These are phyloP conservation scores for Akebia trifoliata DNA, from an alignment of 164 flowering plant genomes.

Conservation along the genomic window DNA sequence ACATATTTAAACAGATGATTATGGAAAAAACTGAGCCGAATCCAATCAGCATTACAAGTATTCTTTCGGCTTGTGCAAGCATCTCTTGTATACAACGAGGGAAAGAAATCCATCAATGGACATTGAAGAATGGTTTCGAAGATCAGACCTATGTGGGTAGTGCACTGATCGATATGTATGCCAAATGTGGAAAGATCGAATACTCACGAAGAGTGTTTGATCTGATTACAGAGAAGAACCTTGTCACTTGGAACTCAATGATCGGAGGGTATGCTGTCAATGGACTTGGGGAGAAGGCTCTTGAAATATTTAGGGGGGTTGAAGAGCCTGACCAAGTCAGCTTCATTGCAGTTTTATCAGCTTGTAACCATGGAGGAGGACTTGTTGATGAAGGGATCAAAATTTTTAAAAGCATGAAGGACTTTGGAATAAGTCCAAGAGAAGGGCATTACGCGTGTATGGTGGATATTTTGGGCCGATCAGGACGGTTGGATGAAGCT, in stretches of 20 bases:
- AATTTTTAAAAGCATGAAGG: slow-evolving; percentile 28
- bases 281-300: slow-evolving; percentile 26
- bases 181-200: slow-evolving; percentile 24
- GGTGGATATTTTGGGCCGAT: slow-evolving; percentile 26
- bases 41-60: slow-evolving; percentile 25
- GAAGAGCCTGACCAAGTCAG: slow-evolving; percentile 27
- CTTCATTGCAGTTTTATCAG: slow-evolving; percentile 27
- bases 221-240: slow-evolving; percentile 18
- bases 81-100: slow-evolving; percentile 18
- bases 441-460: slow-evolving; percentile 29
- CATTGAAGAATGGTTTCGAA: slow-evolving; percentile 17
- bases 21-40: slow-evolving; percentile 17
- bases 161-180: slow-evolving; percentile 32
- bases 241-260: slow-evolving; percentile 28
- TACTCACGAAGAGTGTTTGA: slow-evolving; percentile 25
- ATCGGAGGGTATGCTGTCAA: slow-evolving; percentile 26
- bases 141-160: slow-evolving; percentile 28
- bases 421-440: slow-evolving; percentile 14
- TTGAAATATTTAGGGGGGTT: slow-evolving; percentile 18
- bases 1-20: slow-evolving; percentile 23
- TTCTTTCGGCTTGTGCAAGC: slow-evolving; percentile 29
- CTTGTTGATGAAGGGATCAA: slow-evolving; percentile 24
- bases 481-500: slow-evolving; percentile 25
- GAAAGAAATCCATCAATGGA: slow-evolving; percentile 27
- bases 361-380: slow-evolving; percentile 35